A percentile compares a stretch with the other conserved stretches of the same genome.
Conservation (phyloP, 1,284 basidiomycete species). For the Cutaneotrichosporon cyanovorans region DNA sequence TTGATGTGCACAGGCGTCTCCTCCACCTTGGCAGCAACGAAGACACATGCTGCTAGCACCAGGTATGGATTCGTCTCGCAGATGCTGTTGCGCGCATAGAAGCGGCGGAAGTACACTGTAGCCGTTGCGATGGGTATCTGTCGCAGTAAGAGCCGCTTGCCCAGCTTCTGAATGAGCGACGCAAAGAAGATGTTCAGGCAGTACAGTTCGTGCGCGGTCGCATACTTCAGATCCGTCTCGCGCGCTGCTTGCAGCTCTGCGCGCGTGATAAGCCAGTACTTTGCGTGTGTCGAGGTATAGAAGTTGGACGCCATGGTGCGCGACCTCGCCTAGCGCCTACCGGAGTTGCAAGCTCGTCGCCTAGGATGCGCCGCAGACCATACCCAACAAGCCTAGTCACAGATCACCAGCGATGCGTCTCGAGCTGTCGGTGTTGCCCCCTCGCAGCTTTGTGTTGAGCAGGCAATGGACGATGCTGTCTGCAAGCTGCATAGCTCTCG, state of each 20-base stretch:
- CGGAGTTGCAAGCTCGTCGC: too few relatives aligned
- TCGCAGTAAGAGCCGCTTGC: constrained; percentile 71
- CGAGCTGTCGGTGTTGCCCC: too few relatives aligned
- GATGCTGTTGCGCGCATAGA: constrained; percentile 88
- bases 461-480: too few relatives aligned
- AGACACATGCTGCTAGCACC: constrained; percentile 86
- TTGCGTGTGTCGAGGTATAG: constrained; percentile 38
- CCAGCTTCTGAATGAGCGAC: constrained; percentile 75
- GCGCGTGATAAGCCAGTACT: constrained; percentile 76
- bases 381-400: too few relatives aligned
- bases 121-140: constrained; percentile 90
- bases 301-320: constrained; percentile 40
- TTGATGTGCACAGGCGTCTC: constrained; percentile 94
- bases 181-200: constrained; percentile 79
- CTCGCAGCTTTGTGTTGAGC: too few relatives aligned
- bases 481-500: too few relatives aligned
- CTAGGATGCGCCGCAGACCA: too few relatives aligned
- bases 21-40: constrained; percentile 93
- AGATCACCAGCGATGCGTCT: too few relatives aligned
- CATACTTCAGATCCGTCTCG: constrained; percentile 64
- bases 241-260: constrained; percentile 64
- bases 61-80: constrained; percentile 90
- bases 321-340: too few relatives aligned
- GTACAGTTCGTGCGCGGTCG: constrained; percentile 65
- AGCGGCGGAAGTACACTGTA: constrained; percentile 85